Base-by-base conservation (phyloP, 176 grass and related monocot genomes). In the Rhipidocladum racemiflorum region DNA sequence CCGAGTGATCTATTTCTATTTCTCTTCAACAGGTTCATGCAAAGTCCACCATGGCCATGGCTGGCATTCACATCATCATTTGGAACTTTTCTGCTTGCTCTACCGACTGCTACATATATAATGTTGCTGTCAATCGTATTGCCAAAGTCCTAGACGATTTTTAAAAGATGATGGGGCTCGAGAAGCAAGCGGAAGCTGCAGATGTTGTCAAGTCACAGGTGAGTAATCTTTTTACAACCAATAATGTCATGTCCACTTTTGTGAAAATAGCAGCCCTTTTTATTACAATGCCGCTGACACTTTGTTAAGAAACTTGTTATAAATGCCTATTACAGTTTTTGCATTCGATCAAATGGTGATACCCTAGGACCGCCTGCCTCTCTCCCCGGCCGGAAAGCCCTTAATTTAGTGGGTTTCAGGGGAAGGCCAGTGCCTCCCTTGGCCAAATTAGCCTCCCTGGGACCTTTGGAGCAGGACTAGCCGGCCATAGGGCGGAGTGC, bases 201-300 rank as follows among this genome's bases (percentile, higher is more conserved):
- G 96, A 99, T 70, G 21, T 95, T 78, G 96, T 93, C 54, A 99
- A 99, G 66, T 99, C 96, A 20, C 96, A 99, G 91, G 96, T 91
- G 70, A 51, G 54, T 49, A 61, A 43, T 68, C n/a, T 68, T 15
- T 10, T 56, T 60, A 0, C 67, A 67, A 38, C 55, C 29, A 48
- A 17, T 38, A 50, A 45, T 50, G 57, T 64, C 42, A 43, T 65
- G 25, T 76, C 4, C 4, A 49, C n/a, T n/a, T n/a, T n/a, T 1
- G 3, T 15, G 12, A 48, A 48, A 48, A 15, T 48, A 48, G 45
- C 16, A 48, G 45, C 16, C 3, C 0, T 48, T 48, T 3, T 45
- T 13, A 0, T 45, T 45, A 45, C 43, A 45, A 45, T 12, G 3
- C 2, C 43, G 4, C 11, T 14, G 1, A 44, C 43, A 13, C 9